Conservation (phyloP, 1,284 basidiomycete genomes). For the Coniferiporia weirii region DNA sequence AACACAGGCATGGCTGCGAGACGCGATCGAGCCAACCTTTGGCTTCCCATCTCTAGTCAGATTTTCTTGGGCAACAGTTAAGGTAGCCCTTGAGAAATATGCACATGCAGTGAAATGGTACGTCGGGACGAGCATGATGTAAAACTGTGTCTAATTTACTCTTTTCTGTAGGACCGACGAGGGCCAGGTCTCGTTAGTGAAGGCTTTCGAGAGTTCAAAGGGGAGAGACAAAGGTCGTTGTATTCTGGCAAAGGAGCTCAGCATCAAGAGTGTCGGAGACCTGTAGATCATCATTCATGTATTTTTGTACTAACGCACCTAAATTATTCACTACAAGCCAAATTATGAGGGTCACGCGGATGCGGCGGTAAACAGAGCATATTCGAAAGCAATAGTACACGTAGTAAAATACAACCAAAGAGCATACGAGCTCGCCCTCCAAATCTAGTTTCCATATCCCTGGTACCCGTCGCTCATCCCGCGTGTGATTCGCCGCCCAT, state of each 20-base stretch:
- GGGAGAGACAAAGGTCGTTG: conserved; percentile 68
- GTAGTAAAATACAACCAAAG: not conserved
- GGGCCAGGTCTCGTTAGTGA: conserved; percentile 66
- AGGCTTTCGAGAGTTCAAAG: conserved; percentile 64
- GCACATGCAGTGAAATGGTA: conserved; percentile 79
- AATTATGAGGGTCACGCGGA: not conserved
- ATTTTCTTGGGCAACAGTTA: conserved; percentile 96
- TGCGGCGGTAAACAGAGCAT: not conserved
- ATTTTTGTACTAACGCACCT: not conserved
- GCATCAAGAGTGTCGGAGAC: conserved; percentile 57
- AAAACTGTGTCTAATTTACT: not conserved
- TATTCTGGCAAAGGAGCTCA: conserved; percentile 64
- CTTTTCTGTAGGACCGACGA: conserved; percentile 64
- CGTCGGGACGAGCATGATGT: conserved; percentile 21
- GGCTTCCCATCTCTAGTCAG: conserved; percentile 89
- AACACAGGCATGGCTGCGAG: conserved; percentile 82
- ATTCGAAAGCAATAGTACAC: not conserved
- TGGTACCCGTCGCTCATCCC: conserved; percentile 16
- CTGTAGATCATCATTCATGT: conserved; percentile 26
- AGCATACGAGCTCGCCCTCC: not conserved
- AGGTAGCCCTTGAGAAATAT: conserved; percentile 79
- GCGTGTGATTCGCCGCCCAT: conserved; percentile 16
- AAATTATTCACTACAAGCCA: not conserved
- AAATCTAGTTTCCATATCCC: conserved; percentile 3
- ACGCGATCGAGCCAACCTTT: conserved; percentile 82